Base-by-base conservation (phyloP, 1,284 basidiomycete species). In the Pseudozyma tsukubaensis region DNA sequence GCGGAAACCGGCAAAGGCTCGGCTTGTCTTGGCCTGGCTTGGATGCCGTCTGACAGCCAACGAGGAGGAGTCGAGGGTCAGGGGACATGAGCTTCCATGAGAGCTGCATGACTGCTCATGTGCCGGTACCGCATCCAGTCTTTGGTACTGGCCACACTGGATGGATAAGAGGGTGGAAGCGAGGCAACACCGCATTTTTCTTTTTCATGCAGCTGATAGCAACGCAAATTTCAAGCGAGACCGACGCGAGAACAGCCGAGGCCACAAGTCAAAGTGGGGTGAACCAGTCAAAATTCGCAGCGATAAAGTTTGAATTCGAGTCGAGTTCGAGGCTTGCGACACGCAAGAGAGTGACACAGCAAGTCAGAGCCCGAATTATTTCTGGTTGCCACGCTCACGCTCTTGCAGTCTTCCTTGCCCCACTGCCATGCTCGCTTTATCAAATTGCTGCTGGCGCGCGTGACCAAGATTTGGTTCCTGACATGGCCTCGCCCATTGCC, bases 151-250 rank as follows among this genome's bases (percentile, higher is more conserved):
- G 37, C 29, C 12, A 24, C 40, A 42, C 24, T 18, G 18, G 32
- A 43, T 52, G 50, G 50, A 52, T 52, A 52, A 52, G 49, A 36
- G 19, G 29, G 2, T n/a, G 18, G 34, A n/a, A 50, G 36, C 29
- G 29, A 14, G 36, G 48, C 48, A 29, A 29, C 3, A 29, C 24
- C 24, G 6, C 24, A 29, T 29, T 29, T 29, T 35, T 34, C 13
- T 5, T 19, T 35, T 45, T 50, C 56, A 58, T 50, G 48, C 56
- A 45, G 24, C 49, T 36, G 58, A 59, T 59, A 59, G 47, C 54
- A 57, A 49, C 24, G 24, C 6, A 14, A 43, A 18, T 39, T 13
- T 14, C 44, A 45, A 45, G 44, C 44, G 53, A 55, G 42, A 35
- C 49, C 18, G 14, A 39, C 34, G 53, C 53, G 29, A 55, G 14